Percentiles rank a stretch among this genome's conserved stretches.
Evolutionary conservation across 768 basidiomycete species (phyloP).

Genomic region (Auricularia auricula-judae): DNA sequence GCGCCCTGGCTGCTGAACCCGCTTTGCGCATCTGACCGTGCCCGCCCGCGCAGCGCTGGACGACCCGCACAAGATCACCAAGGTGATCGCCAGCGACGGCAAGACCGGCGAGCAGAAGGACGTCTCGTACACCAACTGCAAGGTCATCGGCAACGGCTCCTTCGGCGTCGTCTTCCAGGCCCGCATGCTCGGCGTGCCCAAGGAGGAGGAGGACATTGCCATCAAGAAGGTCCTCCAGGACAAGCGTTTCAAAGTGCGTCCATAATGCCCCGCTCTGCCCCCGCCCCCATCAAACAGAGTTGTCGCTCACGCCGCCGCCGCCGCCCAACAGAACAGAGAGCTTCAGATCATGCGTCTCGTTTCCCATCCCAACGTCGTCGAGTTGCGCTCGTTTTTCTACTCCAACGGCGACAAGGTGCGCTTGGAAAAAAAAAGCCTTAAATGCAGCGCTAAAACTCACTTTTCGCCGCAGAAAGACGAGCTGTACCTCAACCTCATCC

Average conservation of each 20-base stretch:
- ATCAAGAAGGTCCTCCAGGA: slow-evolving; percentile 99
- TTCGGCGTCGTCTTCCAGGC: slow-evolving; percentile 99
- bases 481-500: slow-evolving; percentile 97
- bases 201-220: slow-evolving; percentile 78
- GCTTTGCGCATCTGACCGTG: background rate
- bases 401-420: slow-evolving; percentile 97
- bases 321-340: slow-evolving; percentile 75
- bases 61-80: slow-evolving; percentile 93
- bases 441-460: background rate
- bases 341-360: slow-evolving; percentile 98
- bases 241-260: slow-evolving; percentile 98
- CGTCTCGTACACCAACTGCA: slow-evolving; percentile 92
- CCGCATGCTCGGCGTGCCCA: slow-evolving; percentile 58
- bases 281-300: slow-evolving; percentile 5
- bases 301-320: background rate
- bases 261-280: background rate
- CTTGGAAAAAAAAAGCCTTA: background rate
- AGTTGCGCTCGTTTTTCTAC: slow-evolving; percentile 97
- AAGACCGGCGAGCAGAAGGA: slow-evolving; percentile 82
- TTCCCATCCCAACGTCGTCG: slow-evolving; percentile 94
- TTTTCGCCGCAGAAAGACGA: slow-evolving; percentile 77
- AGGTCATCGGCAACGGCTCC: slow-evolving; percentile 97
- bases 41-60: slow-evolving; percentile 29
- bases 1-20: slow-evolving; percentile 13
- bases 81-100: slow-evolving; percentile 90